Base-by-base conservation (phyloP, 1,284 basidiomycete genomes). In the Austroboletus niveus region DNA sequence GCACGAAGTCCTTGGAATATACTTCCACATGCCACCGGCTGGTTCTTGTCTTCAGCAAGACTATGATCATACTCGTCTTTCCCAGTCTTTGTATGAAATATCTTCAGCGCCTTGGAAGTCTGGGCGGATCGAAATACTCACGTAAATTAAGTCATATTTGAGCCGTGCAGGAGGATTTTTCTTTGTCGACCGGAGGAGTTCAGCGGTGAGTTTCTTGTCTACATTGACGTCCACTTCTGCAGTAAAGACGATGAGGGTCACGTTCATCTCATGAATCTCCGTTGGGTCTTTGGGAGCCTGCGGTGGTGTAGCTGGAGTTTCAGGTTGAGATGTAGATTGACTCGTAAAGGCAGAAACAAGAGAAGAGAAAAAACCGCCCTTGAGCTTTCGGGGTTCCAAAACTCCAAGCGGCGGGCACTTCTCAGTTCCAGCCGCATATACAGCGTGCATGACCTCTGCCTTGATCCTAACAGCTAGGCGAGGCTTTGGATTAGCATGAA, bases 141-240 rank as follows among this genome's bases (percentile, higher is more conserved):
- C 89, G 74, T 92, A 98, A 41, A 99, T 93, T 20, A 99, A 74
- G 59, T 91, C 85, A 51, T 92, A 88, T 45, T 81, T 85, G 64
- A 95, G 84, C 49, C 76, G 80, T 8, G 73, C 75, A 0, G 97
- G 97, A 0, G 94, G 89, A 40, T 91, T 87, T 76, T 99, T 99
- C 80, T 98, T 98, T 1, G 95, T 99, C 9, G 93, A 92, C 46
- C 96, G 79, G 60, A 93, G 82, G 32, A 99, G 77, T 68, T 98
- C 96, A 2, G 78, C 69, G 1, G 81, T 79, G 57, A 94, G 82
- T 55, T 89, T 86, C 55, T 81, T 76, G 54, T 88, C 84, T 4
- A 95, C 73, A 17, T 76, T 78, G 20, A 97, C 89, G 52, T 80
- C 79, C 38, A 96, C 79, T 43, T 91, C 84, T 0, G 91, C 94